These are phyloP conservation scores for Catharanthus roseus DNA, from an alignment of 257 asterid genomes.

Conservation along the genomic window DNA sequence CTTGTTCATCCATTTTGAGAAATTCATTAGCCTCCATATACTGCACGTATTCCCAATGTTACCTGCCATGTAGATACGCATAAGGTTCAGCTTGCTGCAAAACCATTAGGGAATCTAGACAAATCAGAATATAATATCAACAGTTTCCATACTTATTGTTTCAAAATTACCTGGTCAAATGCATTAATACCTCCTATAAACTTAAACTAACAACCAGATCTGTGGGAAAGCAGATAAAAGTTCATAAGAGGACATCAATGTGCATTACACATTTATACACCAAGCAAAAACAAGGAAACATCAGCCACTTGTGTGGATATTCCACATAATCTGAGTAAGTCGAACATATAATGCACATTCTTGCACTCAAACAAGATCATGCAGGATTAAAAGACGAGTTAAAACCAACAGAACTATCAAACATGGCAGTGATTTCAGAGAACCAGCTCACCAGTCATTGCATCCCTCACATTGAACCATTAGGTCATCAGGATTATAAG, in stretches of 20 bases:
- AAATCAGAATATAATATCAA: not conserved
- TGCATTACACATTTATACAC: not conserved
- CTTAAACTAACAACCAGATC: not conserved
- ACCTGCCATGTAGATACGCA: not conserved
- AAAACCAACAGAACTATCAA: slow-evolving; percentile 4
- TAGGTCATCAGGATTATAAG: slow-evolving; percentile 93
- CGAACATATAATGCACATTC: not conserved
- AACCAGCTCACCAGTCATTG: slow-evolving; percentile 73
- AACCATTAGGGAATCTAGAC: not conserved
- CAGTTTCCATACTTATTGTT: not conserved
- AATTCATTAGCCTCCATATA: not conserved
- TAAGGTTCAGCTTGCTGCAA: not conserved
- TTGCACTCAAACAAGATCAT: not conserved
- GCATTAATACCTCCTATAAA: not conserved
- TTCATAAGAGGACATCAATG: not conserved
- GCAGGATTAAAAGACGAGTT: not conserved
- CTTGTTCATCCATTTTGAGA: not conserved
- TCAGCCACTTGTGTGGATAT: not conserved
- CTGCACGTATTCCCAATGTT: not conserved
- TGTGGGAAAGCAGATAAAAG: not conserved
- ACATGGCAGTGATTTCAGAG: slow-evolving; percentile 10
- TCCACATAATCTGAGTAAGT: not conserved
- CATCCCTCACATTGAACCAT: slow-evolving; percentile 96
- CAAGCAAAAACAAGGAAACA: not conserved
- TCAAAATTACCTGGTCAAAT: not conserved